Base-by-base conservation (phyloP, 495 filamentous ascomycete genomes). In the Hypoxylon intermedium region DNA sequence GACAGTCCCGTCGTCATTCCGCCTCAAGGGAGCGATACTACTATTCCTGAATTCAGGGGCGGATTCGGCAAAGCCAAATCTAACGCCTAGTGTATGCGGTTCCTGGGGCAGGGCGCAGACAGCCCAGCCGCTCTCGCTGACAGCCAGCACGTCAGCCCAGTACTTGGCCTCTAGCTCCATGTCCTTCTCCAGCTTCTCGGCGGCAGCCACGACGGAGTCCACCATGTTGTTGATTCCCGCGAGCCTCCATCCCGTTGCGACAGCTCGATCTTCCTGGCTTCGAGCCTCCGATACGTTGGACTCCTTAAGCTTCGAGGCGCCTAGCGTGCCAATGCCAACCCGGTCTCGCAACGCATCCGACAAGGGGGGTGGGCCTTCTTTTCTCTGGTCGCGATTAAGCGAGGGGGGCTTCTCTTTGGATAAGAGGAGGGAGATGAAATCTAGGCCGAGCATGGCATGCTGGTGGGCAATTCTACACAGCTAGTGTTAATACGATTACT, bases 31-130 rank as follows among this genome's bases (percentile, higher is more conserved):
- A 15, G 89, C 91, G 1, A 96, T 77, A 5, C 92, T 92, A 13
- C 85, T 86, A 48, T 88, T 80, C 63, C 85, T 88, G 70, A 97
- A 97, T 19, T 85, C 81, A 7, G 88, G 78, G 3, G 86, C 83
- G 33, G 90, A 89, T 77, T 96, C 93, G 9, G 86, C 77, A 72
- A 96, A 97, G 9, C 95, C 95, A 76, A 91, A 97, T 52, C 86
- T 85, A 31, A 98, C 93, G 30, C 86, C 91, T 24, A 98, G 76
- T 1, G 86, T 87, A 67, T 91, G 84, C 46, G 79, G 80, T 31
- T 93, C 86, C 19, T 87, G 80, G 0, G 91, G 89, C 19, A 92
- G 66, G 19, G 88, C 80, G 62, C 84, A 91, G 6, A 96, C 68
- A 19, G 89, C 83, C 93, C 94, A 99, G 2, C 92, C 90, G 23